phyloP scores from a whole-genome alignment of 148 eudicot species.

The Salicornia ramosissima region DNA sequence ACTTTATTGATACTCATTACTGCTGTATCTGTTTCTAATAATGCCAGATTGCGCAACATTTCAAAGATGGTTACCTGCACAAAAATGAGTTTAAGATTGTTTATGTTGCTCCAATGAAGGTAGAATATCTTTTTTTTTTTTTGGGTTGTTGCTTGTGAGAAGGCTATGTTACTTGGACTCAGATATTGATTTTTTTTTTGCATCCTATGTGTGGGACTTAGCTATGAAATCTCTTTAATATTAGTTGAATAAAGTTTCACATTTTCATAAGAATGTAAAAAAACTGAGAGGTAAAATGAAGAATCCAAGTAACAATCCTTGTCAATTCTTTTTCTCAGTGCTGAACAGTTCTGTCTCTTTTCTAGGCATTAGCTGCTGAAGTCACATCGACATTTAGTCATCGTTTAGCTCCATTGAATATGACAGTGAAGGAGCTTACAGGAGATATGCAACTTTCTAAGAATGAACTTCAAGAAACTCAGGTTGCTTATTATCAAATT shows the following conservation, averaged over 20 bases:
- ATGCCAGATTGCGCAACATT: slow-evolving; percentile 83
- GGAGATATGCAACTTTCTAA: slow-evolving; percentile 98
- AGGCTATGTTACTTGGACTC: too few relatives aligned
- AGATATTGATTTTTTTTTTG: too few relatives aligned
- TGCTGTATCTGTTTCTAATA: slow-evolving; percentile 10
- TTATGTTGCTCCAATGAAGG: slow-evolving; percentile 99
- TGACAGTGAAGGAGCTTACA: slow-evolving; percentile 92
- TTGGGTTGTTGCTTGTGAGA: too few relatives aligned
- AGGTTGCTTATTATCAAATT: slow-evolving; percentile 42
- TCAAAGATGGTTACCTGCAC: slow-evolving; percentile 94
- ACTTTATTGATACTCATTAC: neutral
- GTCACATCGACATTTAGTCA: slow-evolving; percentile 87
- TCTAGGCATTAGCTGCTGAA: slow-evolving; percentile 93
- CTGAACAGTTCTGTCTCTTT: slow-evolving; percentile 8
- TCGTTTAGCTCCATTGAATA: slow-evolving; percentile 77
- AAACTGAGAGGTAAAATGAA: too few relatives aligned
- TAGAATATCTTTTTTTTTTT: slow-evolving; percentile 26
- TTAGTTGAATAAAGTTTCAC: too few relatives aligned
- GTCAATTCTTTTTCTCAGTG: neutral
- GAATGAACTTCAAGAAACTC: slow-evolving; percentile 91
- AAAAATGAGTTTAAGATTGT: slow-evolving; percentile 96
- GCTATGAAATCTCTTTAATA: too few relatives aligned
- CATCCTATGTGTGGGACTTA: too few relatives aligned
- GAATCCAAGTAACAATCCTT: too few relatives aligned
- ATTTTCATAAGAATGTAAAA: too few relatives aligned